These are phyloP conservation scores for Thalassiosira profunda DNA, from an alignment of 108 stramenopile genomes.

Conservation along the genomic window DNA sequence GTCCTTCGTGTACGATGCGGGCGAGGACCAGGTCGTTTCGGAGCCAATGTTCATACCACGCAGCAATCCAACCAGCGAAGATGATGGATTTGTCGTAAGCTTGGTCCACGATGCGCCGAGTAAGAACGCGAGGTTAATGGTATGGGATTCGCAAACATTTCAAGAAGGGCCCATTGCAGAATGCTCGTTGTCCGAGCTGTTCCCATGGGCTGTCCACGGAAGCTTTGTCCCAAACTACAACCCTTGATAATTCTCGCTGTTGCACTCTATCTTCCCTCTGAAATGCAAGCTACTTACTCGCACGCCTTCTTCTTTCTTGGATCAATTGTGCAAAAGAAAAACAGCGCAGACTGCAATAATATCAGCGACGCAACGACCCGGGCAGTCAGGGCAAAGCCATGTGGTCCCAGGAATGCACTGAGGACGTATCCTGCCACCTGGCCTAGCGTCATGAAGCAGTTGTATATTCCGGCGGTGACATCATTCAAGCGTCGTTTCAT, in stretches of 20 bases:
- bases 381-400: too few species aligned
- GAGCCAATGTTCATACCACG: constrained; percentile 25
- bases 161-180: constrained; percentile 5
- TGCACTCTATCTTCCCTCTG: too few species aligned
- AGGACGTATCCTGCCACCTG: constrained; percentile 41
- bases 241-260: too few species aligned
- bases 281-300: too few species aligned
- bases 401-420: too few species aligned
- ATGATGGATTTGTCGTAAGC: constrained; percentile 28
- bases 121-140: neutral
- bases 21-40: constrained; percentile 22
- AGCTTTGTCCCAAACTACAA: too few species aligned
- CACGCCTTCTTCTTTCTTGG: too few species aligned
- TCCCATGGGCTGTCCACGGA: constrained; percentile 10
- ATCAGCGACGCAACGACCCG: too few species aligned
- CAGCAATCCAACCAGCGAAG: neutral
- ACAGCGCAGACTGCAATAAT: too few species aligned
- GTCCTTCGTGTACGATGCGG: constrained; percentile 23
- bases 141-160: constrained; percentile 10
- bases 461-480: constrained; percentile 44
- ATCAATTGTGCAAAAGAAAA: too few species aligned
- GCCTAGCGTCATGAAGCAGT: constrained; percentile 40
- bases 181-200: neutral
- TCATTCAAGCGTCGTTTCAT: constrained; percentile 24
- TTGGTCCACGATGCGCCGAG: constrained; percentile 20